Conservation (phyloP, 495 filamentous ascomycete species). For the Talaromyces adpressus region DNA sequence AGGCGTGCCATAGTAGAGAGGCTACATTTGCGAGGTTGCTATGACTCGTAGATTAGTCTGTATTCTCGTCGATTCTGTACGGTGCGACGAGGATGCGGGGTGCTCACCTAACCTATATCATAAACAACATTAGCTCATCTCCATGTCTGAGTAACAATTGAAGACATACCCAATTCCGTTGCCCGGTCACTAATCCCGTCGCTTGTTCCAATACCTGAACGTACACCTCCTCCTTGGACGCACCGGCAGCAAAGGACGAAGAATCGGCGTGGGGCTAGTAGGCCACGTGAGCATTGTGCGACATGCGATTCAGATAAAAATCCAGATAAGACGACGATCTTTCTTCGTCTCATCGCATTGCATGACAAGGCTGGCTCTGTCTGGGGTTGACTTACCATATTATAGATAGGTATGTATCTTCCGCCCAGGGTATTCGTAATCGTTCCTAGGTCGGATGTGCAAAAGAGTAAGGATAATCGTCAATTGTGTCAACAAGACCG, state of each 20-base stretch:
- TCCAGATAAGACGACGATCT: background rate
- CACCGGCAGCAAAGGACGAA: conserved; percentile 59
- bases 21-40: conserved; percentile 83
- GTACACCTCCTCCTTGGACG: conserved; percentile 72
- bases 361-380: background rate
- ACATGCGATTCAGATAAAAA: background rate
- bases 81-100: background rate
- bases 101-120: conserved; percentile 52
- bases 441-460: too few species aligned
- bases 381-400: background rate
- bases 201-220: conserved; percentile 66
- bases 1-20: conserved; percentile 82
- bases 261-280: conserved; percentile 79
- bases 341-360: background rate
- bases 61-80: background rate
- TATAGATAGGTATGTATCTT: background rate
- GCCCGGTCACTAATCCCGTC: conserved; percentile 63
- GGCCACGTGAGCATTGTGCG: conserved; percentile 3
- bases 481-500: background rate
- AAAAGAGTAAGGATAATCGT: background rate
- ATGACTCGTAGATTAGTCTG: background rate
- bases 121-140: background rate
- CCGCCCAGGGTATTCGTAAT: too few species aligned
- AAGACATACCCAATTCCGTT: conserved; percentile 76
- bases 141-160: background rate